Evolutionary conservation across 257 asterid genomes (phyloP), one percentile per base, ranked within the genome.

Genomic region (Jaltomata sinuosa): DNA sequence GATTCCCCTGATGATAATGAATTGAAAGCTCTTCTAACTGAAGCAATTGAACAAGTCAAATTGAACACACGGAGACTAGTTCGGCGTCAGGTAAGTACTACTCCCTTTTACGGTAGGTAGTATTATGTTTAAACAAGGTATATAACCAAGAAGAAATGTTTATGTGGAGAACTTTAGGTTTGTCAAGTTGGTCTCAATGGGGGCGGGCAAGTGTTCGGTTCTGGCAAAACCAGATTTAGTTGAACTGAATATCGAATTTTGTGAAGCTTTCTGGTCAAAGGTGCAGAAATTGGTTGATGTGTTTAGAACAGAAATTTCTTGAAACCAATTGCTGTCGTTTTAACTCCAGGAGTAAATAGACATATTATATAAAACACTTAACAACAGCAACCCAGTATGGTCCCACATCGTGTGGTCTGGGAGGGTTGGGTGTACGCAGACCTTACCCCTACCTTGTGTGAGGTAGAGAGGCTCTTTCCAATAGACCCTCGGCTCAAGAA

Each of bases 41-140:
- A 91, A 88, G 95, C 97, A 83, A 87, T 92, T 57, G 92, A 91
- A 84, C 89, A 83, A 86, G 85, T 97, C 87, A 94, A 97, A 83
- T 62, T 93, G 81, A 97, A 95, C 89, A 97, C 97, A 32, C 87
- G 98, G 88, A 93, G 97, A 89, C 94, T 97, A 71, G 92, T 94
- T 68, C 98, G 97, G 29, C 97, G 97, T 77, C 98, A 97, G 82
- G 98, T 97, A 91, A 92, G 94, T 77, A 16, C 62, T 49, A 29
- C 22, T 27, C 11, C 42, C 18, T 49, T 49, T 31, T 74, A 45
- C 0, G 5, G 32, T 16, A 25, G 32, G 9, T 74, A 42, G 59
- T 71, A 21, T 11, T 71, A 71, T 71, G 34, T 40, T 0, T 25
- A 74, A 45, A 25, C 59, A 45, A 25, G 0, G 25, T 16, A 27